Base-by-base conservation (phyloP, 83 land plant genomes). In the Diphasiastrum complanatum region DNA sequence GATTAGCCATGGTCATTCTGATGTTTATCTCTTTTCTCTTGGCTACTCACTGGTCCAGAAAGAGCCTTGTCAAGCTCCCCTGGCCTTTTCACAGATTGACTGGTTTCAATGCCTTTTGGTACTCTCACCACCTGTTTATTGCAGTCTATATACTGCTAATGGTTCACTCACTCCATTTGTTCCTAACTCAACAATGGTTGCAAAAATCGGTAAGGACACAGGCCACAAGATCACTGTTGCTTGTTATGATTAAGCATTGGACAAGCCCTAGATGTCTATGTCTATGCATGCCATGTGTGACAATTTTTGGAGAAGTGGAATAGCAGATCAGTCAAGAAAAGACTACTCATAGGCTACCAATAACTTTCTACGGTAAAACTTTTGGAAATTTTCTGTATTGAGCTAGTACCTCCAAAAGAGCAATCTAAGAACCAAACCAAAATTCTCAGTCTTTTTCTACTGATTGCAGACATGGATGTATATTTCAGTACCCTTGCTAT, bases 81-180 rank as follows among this genome's bases (percentile, higher is more conserved):
- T 50, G 78, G 63, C 96, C 96, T 0, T 70, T 93, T 36, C 88
- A 89, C 77, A 47, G 83, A 50, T 47, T 93, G 45, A 81, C 91
- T 10, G 99, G 99, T 5, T 93, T 88, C 76, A 93, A 93, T 75
- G 96, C 96, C 29, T 93, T 93, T 47, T 89, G 96, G 99, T 93
- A 93, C 68, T 78, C 89, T 31, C 99, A 93, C 77, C 99, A 93
- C 68, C 75, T 93, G 5, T 60, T 83, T 27, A 79, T 68, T 26
- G 16, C 89, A 24, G 99, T 89, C 60, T 93, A 93, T 63, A 45
- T 70, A 26, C 67, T 89, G 51, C 80, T 89, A 47, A 29, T 85
- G 35, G 30, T 89, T 32, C 99, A 93, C 65, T 82, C 85, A 30
- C 45, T 64, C 59, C 79, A 76, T 81, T 58, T 93, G 55, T 81